A percentile compares a stretch with the other conserved stretches of the same genome.
These are phyloP conservation scores for Geotrichum phurueaensis DNA, from an alignment of 1,139 yeast genomes.

Conservation along the genomic window DNA sequence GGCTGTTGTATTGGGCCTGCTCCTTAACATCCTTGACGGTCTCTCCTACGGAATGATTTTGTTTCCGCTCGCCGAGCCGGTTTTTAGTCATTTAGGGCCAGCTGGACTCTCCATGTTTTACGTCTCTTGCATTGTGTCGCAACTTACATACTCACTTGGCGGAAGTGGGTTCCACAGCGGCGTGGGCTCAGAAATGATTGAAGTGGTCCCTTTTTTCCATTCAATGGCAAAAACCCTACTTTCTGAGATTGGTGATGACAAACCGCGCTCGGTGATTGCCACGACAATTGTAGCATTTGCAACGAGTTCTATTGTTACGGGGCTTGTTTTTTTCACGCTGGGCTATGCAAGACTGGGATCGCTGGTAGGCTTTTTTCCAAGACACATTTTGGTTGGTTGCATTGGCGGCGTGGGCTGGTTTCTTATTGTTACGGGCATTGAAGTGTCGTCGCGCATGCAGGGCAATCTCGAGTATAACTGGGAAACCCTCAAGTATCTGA, in stretches of 20 bases:
- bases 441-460: constrained; percentile 73
- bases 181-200: constrained; percentile 96
- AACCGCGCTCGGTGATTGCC: constrained; percentile 61
- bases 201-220: constrained; percentile 95
- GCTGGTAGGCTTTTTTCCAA: constrained; percentile 88
- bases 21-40: constrained; percentile 85
- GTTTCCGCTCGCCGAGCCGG: constrained; percentile 80
- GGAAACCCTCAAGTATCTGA: constrained; percentile 48
- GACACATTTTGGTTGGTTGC: constrained; percentile 93
- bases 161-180: constrained; percentile 86
- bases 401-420: constrained; percentile 98
- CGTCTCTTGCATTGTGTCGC: constrained; percentile 81
- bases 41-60: constrained; percentile 95
- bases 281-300: constrained; percentile 88
- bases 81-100: constrained; percentile 74
- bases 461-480: constrained; percentile 64
- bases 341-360: constrained; percentile 80
- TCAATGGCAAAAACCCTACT: constrained; percentile 79
- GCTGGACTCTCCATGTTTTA: constrained; percentile 92
- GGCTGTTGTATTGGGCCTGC: constrained; percentile 51
- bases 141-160: constrained; percentile 79
- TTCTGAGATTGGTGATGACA: constrained; percentile 48
- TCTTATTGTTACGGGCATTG: constrained; percentile 81
- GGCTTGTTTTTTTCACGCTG: constrained; percentile 64
- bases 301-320: constrained; percentile 76